phyloP scores from a whole-genome alignment of 805 yeast genomes.

The Pichia scutulata region DNA sequence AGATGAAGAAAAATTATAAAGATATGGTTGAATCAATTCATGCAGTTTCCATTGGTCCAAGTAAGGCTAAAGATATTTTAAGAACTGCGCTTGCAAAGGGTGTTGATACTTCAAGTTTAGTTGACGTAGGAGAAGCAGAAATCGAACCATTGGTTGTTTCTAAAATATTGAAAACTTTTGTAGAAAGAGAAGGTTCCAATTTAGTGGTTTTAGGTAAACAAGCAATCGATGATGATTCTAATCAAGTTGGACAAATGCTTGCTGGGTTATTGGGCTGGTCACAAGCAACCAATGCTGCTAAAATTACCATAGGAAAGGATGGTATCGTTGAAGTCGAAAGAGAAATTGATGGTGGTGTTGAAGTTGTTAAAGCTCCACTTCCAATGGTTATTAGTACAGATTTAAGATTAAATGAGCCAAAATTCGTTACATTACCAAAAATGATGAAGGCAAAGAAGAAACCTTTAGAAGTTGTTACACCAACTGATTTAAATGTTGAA shows the following conservation, averaged over 20 bases:
- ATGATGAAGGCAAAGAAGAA: constrained; percentile 98
- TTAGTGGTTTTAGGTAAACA: constrained; percentile 90
- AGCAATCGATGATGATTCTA: constrained; percentile 91
- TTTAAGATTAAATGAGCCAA: constrained; percentile 87
- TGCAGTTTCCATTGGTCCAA: constrained; percentile 85
- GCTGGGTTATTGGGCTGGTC: constrained; percentile 95
- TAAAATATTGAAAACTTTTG: constrained; percentile 68
- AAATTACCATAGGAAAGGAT: constrained; percentile 51
- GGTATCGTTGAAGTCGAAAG: constrained; percentile 68
- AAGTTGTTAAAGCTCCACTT: constrained; percentile 64
- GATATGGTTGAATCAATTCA: constrained; percentile 71
- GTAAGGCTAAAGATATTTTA: constrained; percentile 80
- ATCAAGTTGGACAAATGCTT: constrained; percentile 94
- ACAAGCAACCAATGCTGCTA: constrained; percentile 91
- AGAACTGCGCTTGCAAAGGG: constrained; percentile 94
- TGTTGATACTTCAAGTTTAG: constrained; percentile 74
- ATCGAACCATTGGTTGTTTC: constrained; percentile 89
- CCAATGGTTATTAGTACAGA: constrained; percentile 91
- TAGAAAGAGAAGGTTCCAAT: constrained; percentile 63
- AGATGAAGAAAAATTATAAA: constrained; percentile 60
- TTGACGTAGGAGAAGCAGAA: constrained; percentile 61
- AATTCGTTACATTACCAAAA: constrained; percentile 93
- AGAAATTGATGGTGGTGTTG: constrained; percentile 95
- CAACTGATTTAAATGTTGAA: constrained; percentile 66
- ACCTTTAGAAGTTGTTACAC: constrained; percentile 63